Conservation (phyloP, 1,284 basidiomycete genomes). For the Cutaneotrichosporon spelunceum region DNA sequence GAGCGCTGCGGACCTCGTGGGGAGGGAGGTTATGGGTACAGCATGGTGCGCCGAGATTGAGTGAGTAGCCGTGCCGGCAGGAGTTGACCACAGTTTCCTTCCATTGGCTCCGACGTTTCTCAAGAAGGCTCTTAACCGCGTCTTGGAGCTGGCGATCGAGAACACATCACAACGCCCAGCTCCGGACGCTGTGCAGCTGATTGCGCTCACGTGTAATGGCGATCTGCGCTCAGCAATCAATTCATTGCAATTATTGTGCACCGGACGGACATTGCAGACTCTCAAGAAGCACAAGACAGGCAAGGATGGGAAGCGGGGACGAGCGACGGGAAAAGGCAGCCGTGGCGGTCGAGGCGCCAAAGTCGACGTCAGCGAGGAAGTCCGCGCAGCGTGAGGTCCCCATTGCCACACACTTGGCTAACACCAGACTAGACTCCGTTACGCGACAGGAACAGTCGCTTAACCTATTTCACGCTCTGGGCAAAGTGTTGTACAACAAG, state of each 20-base stretch:
- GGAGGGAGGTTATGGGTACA: conserved; percentile 64
- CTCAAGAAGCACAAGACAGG: conserved; percentile 25
- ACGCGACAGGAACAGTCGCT: conserved; percentile 80
- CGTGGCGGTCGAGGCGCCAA: conserved; percentile 39
- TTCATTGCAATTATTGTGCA: conserved; percentile 72
- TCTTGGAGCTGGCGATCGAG: conserved; percentile 59
- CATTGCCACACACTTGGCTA: conserved; percentile 12
- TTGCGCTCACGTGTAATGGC: conserved; percentile 76
- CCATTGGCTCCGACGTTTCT: conserved; percentile 84
- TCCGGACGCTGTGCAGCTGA: conserved; percentile 65
- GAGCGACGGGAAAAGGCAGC: conserved; percentile 23
- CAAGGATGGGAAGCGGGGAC: conserved; percentile 15
- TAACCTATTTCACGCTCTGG: conserved; percentile 85
- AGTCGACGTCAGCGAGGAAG: conserved; percentile 45
- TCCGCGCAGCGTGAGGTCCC: conserved; percentile 48
- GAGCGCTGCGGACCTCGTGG: conserved; percentile 52
- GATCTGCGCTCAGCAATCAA: conserved; percentile 92
- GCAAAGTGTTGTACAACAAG: conserved; percentile 93
- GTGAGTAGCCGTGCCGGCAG: conserved; percentile 52
- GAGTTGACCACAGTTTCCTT: conserved; percentile 65
- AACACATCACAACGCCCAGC: conserved; percentile 52
- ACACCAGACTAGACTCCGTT: conserved; percentile 61
- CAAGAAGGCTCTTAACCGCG: conserved; percentile 67
- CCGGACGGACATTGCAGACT: conserved; percentile 7
- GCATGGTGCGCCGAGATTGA: conserved; percentile 67